A percentile compares a stretch with the other conserved stretches of the same genome.
Conservation (phyloP, 2,329 filamentous ascomycete genomes). For the Aspergillus sp. region DNA sequence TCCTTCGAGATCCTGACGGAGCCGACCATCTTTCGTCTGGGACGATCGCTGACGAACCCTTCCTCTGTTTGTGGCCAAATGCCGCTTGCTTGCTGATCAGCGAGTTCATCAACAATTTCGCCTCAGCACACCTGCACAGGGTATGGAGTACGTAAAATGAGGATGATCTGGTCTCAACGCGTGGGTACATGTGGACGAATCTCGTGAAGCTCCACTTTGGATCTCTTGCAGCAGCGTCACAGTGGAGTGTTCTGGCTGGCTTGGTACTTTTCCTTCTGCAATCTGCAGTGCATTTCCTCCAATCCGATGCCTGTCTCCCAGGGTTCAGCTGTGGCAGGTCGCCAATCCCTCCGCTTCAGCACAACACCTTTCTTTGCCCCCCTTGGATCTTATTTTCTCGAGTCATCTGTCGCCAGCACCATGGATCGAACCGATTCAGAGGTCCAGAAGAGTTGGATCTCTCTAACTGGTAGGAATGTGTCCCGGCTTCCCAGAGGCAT, state of each 20-base stretch:
- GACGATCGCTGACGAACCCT: constrained; percentile 8
- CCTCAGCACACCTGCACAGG: neutral
- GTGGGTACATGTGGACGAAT: constrained; percentile 25
- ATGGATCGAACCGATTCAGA: neutral
- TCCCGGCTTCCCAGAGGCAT: neutral
- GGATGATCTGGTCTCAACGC: constrained; percentile 22
- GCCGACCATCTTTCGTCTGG: neutral
- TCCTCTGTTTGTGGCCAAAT: neutral
- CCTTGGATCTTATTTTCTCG: neutral
- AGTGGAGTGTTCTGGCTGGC: neutral
- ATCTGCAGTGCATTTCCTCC: neutral
- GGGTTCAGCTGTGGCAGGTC: constrained; percentile 3
- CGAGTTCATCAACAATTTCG: neutral
- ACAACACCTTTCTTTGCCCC: neutral
- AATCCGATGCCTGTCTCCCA: neutral
- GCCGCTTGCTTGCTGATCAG: neutral
- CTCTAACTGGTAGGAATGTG: neutral
- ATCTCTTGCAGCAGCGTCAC: constrained; percentile 1
- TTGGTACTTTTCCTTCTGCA: neutral
- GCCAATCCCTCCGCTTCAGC: neutral
- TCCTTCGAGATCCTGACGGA: neutral
- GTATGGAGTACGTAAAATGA: constrained; percentile 19
- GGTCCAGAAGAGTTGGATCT: neutral
- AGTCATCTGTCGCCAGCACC: neutral
- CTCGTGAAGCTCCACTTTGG: constrained; percentile 18